Base-by-base conservation (phyloP, 305 asterid species). In the Solanum hybrid region DNA sequence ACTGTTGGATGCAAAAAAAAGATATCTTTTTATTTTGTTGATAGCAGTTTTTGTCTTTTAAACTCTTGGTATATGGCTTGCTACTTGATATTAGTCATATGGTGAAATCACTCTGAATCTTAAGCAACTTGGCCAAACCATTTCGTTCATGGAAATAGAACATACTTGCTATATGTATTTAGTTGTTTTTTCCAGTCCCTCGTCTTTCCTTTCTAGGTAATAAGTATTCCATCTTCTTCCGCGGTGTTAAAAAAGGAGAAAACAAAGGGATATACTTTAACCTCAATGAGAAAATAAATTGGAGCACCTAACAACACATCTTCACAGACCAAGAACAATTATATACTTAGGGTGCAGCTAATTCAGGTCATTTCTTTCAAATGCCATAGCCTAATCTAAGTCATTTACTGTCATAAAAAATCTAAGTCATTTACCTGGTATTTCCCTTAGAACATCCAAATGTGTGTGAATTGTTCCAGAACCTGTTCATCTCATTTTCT, bases 401-500 rank as follows among this genome's bases (percentile, higher is more conserved):
- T 61, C 78, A 12, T 51, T 51, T 89, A 31, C 81, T 39, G 51
- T 39, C 51, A 39, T 39, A 0, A 39, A 39, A 39, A 89, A 88
- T 78, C 32, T 32, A 45, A 32, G 72, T 61, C 79, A 13, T 51
- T 57, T 89, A 31, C 81, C 73, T 88, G 86, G 87, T 79, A 45
- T 17, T 89, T 34, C 36, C 77, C 86, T 14, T 79, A 51, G 87
- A 79, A 89, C 36, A 79, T 61, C 76, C 26, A 57, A 89, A 32
- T 70, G 8, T 22, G 51, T 14, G 87, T 31, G 31, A 14, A n/a
- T 1, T 73, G 17, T 72, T 83, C 61, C 10, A 87, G 29, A 84
- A 85, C 80, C 45, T 79, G 26, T 29, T 39, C 34, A 85, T 72
- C 89, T 90, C 79, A 90, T 92, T 31, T 82, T 26, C 22, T 89